Base-by-base conservation (phyloP, 2,329 filamentous ascomycete genomes). In the Didymella pinodella region DNA sequence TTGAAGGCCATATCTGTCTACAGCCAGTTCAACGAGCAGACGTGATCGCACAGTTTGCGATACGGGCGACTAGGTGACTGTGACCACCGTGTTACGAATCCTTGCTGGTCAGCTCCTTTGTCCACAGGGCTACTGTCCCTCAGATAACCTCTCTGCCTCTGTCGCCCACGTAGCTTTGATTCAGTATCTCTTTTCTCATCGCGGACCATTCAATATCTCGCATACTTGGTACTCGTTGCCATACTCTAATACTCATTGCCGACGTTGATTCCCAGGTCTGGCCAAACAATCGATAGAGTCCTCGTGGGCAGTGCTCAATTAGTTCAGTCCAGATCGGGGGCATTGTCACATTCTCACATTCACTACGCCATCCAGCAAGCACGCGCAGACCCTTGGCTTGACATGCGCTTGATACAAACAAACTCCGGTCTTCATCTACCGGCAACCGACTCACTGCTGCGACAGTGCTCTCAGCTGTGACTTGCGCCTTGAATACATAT, bases 401-500 rank as follows among this genome's bases (percentile, higher is more conserved):
- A 68, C 71, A 47, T 11, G 22, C 55, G 51, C 43, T 55, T 44
- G 55, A 53, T 64, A 66, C 64, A 71, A 68, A 65, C 65, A 71
- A 64, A 54, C 59, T 41, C 47, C 50, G 16, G 32, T 40, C 46
- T 18, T 59, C 22, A 46, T 51, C 56, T 41, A 54, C 50, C 54
- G 59, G 20, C 52, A 60, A 59, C 57, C 53, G 51, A 56, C 61
- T 59, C 57, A 67, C 65, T 47, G 10, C 57, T 66, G 59, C 62
- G 25, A 55, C 45, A 64, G 46, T 48, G 36, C 28, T 65, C 48
- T 44, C 52, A 48, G 48, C 54, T 47, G 59, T 47, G 38, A 34
- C 45, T 58, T 59, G 51, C 49, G 43, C 57, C 46, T 44, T 29
- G 7, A 29, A 40, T 31, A 50, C 60, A 52, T 25, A 55, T 49